Percentiles rank a stretch among this genome's conserved stretches.
Conservation (phyloP, 2,329 filamentous ascomycete genomes). For the Tolypocladium nubicola region DNA sequence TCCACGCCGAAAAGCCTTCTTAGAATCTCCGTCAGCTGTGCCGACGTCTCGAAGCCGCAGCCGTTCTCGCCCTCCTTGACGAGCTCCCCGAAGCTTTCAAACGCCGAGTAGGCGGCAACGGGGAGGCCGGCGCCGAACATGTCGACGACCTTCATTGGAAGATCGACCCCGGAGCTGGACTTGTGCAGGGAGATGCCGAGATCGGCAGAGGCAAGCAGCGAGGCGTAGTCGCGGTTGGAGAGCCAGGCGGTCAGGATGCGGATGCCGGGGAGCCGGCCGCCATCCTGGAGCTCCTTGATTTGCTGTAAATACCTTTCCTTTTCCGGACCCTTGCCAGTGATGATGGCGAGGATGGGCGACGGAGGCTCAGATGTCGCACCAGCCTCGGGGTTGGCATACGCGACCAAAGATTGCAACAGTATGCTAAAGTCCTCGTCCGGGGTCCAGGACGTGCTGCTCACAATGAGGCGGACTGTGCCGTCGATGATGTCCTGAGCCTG, state of each 20-base stretch:
- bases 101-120: conserved; percentile 75
- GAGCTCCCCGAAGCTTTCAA: conserved; percentile 84
- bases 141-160: conserved; percentile 98
- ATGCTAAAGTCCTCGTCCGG: conserved; percentile 91
- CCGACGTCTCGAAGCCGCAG: conserved; percentile 65
- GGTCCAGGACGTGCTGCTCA: conserved; percentile 96
- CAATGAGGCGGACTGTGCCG: conserved; percentile 56
- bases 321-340: conserved; percentile 88
- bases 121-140: conserved; percentile 96
- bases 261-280: conserved; percentile 57
- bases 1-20: conserved; percentile 48
- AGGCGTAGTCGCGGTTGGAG: conserved; percentile 72
- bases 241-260: conserved; percentile 77
- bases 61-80: conserved; percentile 82
- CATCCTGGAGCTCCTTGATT: conserved; percentile 50
- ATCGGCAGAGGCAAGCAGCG: conserved; percentile 73
- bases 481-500: conserved; percentile 48
- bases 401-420: conserved; percentile 69
- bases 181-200: conserved; percentile 86
- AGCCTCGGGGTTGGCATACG: conserved; percentile 48
- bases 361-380: conserved; percentile 28
- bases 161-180: conserved; percentile 86
- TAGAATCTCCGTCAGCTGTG: conserved; percentile 54
- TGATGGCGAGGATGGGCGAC: conserved; percentile 73
- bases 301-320: conserved; percentile 62